phyloP scores from a whole-genome alignment of 2,329 filamentous ascomycete species.

The Ceratocystiopsis brevicomis region DNA sequence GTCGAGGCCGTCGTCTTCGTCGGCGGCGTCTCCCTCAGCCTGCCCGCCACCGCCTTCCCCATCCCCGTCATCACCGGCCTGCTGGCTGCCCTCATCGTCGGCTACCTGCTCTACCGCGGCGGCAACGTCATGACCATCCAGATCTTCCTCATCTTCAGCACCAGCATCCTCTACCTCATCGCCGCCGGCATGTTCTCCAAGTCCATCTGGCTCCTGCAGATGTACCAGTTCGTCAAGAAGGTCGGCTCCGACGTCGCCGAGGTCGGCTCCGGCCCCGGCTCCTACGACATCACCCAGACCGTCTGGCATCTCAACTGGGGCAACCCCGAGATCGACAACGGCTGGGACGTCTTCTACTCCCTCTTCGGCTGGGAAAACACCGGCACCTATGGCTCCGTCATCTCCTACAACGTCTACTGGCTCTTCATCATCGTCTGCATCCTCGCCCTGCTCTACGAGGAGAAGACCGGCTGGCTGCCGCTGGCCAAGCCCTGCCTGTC shows the following conservation, averaged over 20 bases:
- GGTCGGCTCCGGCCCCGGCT: conserved; percentile 42
- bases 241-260: conserved; percentile 36
- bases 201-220: conserved; percentile 53
- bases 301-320: conserved; percentile 83
- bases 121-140: conserved; percentile 9
- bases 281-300: conserved; percentile 55
- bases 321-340: conserved; percentile 52
- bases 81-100: conserved; percentile 44
- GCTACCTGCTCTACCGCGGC: conserved; percentile 48
- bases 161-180: conserved; percentile 63
- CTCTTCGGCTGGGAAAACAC: conserved; percentile 78
- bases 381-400: conserved; percentile 70
- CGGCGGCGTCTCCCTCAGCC: conserved; percentile 60
- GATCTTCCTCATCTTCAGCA: conserved; percentile 53
- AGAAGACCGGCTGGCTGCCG: conserved; percentile 34
- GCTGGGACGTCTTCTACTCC: conserved; percentile 77
- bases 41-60: conserved; percentile 59
- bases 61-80: conserved; percentile 58
- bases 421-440: conserved; percentile 35
- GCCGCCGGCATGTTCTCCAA: conserved; percentile 64
- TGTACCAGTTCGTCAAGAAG: conserved; percentile 26
- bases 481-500: conserved; percentile 11
- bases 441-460: conserved; percentile 41
- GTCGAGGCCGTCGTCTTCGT: conserved; percentile 77
- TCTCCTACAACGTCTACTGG: conserved; percentile 84